Evolutionary conservation across 352 stramenopile species (phyloP).

Genomic region (Ochromonadaceae sp.): DNA sequence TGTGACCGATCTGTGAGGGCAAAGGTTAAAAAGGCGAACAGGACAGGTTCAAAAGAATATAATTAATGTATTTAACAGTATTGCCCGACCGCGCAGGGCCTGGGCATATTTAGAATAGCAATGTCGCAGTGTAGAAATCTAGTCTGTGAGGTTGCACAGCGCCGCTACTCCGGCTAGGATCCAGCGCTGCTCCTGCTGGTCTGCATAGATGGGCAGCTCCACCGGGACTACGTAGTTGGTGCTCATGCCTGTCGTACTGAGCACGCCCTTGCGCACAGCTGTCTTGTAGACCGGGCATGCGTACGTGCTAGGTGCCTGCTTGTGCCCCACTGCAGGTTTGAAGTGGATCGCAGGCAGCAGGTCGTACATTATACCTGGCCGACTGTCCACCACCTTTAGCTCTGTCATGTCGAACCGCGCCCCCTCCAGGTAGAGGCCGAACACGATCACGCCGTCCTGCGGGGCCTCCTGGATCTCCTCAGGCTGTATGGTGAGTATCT

Average conservation of each 20-base stretch:
- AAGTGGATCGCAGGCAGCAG: slow-evolving; percentile 73
- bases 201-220: slow-evolving; percentile 50
- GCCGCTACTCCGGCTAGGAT: slow-evolving; percentile 74
- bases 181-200: slow-evolving; percentile 62
- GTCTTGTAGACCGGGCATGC: slow-evolving; percentile 85
- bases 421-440: slow-evolving; percentile 48
- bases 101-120: no score
- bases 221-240: slow-evolving; percentile 83
- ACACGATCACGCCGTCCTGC: slow-evolving; percentile 72
- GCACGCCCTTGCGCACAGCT: slow-evolving; percentile 63
- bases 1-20: no score
- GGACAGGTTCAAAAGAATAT: no score
- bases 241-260: slow-evolving; percentile 76
- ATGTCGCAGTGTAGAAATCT: no score
- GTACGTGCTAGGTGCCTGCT: slow-evolving; percentile 48
- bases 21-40: no score
- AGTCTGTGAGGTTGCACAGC: slow-evolving; percentile 69
- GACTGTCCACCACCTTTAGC: slow-evolving; percentile 53
- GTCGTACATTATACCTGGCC: slow-evolving; percentile 71
- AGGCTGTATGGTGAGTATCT: slow-evolving; percentile 41
- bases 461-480: slow-evolving; percentile 45
- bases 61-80: no score
- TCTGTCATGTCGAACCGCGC: slow-evolving; percentile 60
- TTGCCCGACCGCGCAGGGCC: no score
- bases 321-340: slow-evolving; percentile 54